Percentiles rank a stretch among this genome's conserved stretches.
Evolutionary conservation across 73 alveolate genomes (phyloP).

Genomic region (Paramecium caudatum): DNA sequence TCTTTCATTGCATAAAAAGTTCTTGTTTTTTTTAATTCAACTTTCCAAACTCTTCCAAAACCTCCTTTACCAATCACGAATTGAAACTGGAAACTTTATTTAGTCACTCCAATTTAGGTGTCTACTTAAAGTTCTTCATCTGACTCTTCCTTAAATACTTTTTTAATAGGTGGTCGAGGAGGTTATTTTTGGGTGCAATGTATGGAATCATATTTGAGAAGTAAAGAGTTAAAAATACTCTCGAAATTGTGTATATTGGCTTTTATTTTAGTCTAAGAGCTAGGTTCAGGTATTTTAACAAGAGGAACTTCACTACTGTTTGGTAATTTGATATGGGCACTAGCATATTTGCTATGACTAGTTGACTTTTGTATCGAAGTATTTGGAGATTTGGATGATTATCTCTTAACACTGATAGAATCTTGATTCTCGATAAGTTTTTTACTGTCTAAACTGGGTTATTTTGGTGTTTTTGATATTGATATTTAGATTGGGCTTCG

Average conservation of each 20-base stretch:
- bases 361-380: background rate
- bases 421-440: conserved; percentile 15
- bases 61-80: conserved; percentile 92
- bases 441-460: background rate
- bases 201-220: conserved; percentile 7
- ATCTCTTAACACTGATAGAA: background rate
- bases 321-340: background rate
- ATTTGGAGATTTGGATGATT: conserved; percentile 6
- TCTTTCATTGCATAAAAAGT: conserved; percentile 87
- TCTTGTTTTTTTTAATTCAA: conserved; percentile 83
- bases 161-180: background rate
- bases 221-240: conserved; percentile 18
- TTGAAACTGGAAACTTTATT: conserved; percentile 80
- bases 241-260: conserved; percentile 16
- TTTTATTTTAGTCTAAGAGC: conserved; percentile 6
- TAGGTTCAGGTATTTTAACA: background rate
- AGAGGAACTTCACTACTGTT: conserved; percentile 28
- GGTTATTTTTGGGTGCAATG: too few relatives aligned
- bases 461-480: background rate
- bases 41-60: conserved; percentile 95
- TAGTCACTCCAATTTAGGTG: conserved; percentile 32
- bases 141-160: background rate
- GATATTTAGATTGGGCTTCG: conserved; percentile 18
- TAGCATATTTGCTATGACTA: conserved; percentile 35
- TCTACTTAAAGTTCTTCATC: conserved; percentile 33